phyloP scores from a whole-genome alignment of 768 basidiomycete genomes.

The Phylloporus scabripes region DNA sequence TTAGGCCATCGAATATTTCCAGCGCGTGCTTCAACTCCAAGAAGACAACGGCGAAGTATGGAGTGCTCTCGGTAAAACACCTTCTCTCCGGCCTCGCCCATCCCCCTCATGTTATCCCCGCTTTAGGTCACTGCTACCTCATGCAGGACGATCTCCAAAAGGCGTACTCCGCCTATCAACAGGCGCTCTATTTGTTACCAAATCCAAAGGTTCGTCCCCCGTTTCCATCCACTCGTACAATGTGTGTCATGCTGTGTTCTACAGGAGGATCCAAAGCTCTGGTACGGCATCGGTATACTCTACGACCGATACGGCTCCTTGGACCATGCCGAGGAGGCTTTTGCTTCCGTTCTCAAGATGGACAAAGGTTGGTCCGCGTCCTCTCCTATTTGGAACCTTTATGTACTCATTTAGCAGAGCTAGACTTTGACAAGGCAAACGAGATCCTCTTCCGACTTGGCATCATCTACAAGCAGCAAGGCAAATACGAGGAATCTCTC shows the following conservation, averaged over 20 bases:
- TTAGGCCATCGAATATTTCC: conserved; percentile 95
- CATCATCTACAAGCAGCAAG: conserved; percentile 99
- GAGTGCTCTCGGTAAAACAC: conserved; percentile 79
- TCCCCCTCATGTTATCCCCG: conserved; percentile 12
- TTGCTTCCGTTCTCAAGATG: conserved; percentile 93
- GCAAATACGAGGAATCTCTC: conserved; percentile 84
- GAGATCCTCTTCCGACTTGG: conserved; percentile 97
- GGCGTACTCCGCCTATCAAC: conserved; percentile 97
- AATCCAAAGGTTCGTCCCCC: conserved; percentile 73
- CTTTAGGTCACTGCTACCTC: conserved; percentile 87
- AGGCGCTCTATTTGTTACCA: conserved; percentile 91
- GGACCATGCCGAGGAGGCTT: conserved; percentile 98
- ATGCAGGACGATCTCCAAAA: conserved; percentile 99
- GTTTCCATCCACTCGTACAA: neutral
- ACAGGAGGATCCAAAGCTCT: conserved; percentile 93
- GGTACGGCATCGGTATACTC: conserved; percentile 99
- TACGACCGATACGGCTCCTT: conserved; percentile 98
- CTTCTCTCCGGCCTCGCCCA: conserved; percentile 15
- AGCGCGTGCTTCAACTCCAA: conserved; percentile 82
- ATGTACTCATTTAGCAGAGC: conserved; percentile 29
- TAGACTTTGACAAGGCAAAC: conserved; percentile 97
- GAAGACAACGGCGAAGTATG: conserved; percentile 99
- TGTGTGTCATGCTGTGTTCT: conserved; percentile 5
- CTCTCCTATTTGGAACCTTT: conserved; percentile 5
- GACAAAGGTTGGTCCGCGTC: conserved; percentile 67